phyloP scores from a whole-genome alignment of 2,329 filamentous ascomycete species.

The Aspergillus sp. region DNA sequence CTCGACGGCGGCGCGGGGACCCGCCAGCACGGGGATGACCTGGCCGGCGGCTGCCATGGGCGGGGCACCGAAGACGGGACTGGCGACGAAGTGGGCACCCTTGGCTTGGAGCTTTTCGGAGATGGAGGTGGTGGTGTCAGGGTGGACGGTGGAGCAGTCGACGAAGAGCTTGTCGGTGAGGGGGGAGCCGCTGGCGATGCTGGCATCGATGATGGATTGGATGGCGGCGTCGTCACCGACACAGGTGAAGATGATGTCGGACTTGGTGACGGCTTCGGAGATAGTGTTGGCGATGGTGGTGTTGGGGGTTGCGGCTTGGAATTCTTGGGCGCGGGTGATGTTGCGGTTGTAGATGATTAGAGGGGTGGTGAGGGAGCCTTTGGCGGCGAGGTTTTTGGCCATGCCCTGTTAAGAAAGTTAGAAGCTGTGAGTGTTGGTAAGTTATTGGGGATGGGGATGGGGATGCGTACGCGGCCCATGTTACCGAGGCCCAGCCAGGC shows the following conservation, averaged over 20 bases:
- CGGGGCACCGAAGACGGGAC: slow-evolving; percentile 2
- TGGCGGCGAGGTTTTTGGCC: background rate
- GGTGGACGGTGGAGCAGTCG: slow-evolving; percentile 3
- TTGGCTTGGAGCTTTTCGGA: background rate
- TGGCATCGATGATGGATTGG: background rate
- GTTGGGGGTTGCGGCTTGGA: background rate
- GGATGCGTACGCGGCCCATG: background rate
- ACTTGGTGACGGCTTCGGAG: background rate
- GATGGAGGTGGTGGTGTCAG: background rate
- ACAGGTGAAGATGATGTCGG: slow-evolving; percentile 6
- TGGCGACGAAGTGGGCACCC: background rate
- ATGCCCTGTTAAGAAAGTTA: background rate
- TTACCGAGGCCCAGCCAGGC: slow-evolving; percentile 4
- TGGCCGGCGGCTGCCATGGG: background rate
- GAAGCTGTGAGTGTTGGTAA: background rate
- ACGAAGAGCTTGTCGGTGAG: slow-evolving; percentile 1
- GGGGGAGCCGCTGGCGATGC: background rate
- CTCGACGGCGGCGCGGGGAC: background rate
- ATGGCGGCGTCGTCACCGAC: slow-evolving; percentile 4
- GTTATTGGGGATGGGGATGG: background rate
- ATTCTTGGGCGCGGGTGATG: background rate
- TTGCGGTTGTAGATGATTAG: slow-evolving; percentile 5
- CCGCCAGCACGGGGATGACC: slow-evolving; percentile 1
- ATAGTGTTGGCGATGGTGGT: background rate
- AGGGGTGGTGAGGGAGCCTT: background rate